Percentiles rank a stretch among this genome's conserved stretches.
Evolutionary conservation across 371 early-diverging fungal species (phyloP).

Genomic region (Rhizopus delemar): DNA sequence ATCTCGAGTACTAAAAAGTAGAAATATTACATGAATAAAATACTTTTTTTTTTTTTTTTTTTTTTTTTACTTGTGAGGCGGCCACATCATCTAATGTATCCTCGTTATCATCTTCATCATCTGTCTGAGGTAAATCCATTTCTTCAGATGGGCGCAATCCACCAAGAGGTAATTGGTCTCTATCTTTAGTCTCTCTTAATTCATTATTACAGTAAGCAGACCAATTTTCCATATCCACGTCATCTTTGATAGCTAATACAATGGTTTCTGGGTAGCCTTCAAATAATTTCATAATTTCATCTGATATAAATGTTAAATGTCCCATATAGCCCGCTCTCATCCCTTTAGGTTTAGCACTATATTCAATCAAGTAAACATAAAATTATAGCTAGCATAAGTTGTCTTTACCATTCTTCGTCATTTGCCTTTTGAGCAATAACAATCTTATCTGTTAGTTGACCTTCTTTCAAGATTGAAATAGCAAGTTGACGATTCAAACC

Average conservation of each 20-base stretch:
- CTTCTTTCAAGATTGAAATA: constrained; percentile 79
- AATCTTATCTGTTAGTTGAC: constrained; percentile 75
- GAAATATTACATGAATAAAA: not conserved
- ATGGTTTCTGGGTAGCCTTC: constrained; percentile 66
- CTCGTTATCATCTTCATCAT: constrained; percentile 37
- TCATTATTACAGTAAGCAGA: constrained; percentile 78
- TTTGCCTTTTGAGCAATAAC: constrained; percentile 64
- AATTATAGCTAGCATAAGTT: not conserved
- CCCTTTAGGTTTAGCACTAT: constrained; percentile 75
- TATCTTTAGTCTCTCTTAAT: constrained; percentile 80
- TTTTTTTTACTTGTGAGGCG: constrained; percentile 24
- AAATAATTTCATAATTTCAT: constrained; percentile 84
- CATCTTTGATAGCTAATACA: constrained; percentile 57
- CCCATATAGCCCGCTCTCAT: constrained; percentile 94
- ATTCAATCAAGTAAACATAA: not conserved
- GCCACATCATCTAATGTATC: constrained; percentile 24
- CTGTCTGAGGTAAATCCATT: constrained; percentile 27
- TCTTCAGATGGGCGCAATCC: constrained; percentile 74
- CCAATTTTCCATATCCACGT: constrained; percentile 81
- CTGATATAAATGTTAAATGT: constrained; percentile 92
- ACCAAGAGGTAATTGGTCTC: constrained; percentile 84
- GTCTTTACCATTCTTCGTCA: constrained; percentile 36
- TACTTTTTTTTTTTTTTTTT: not conserved
- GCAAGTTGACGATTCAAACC: constrained; percentile 68
- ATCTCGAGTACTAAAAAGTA: constrained; percentile 24